Base-by-base conservation (phyloP, 176 grass and related monocot species). In the Dendrocalamus sinicus region DNA sequence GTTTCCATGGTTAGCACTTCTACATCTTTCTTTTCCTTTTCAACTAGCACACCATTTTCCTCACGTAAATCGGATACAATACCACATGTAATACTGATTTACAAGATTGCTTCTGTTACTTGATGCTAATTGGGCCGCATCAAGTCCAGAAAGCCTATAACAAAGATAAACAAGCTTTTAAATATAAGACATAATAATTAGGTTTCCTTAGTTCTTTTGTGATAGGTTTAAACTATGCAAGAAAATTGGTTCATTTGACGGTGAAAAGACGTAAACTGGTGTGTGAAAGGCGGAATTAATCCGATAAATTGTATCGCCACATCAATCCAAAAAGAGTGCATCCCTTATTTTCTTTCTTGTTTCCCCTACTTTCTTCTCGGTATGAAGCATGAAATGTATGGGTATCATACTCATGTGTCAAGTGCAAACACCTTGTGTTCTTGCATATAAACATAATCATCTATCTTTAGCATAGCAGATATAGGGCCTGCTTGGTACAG, bases 381-480 rank as follows among this genome's bases (percentile, higher is more conserved):
- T 46, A 17, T 73, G 6, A 73, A 73, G 58, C 22, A 61, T 51
- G 4, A 73, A n/a, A n/a, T n/a, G n/a, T n/a, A n/a, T n/a, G 23
- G 6, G 48, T 73, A 28, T 23, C 22, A 73, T 12, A 1, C 9
- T 48, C 44, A 62, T 24, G 22, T 12, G 22, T 23, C 12, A 62
- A 26, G 44, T 50, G 46, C 23, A 50, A 51, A 48, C 14, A 30
- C 62, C 13, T 52, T 52, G 26, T 1, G 3, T 52, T 51, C n/a
- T 32, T 73, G 46, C 23, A 52, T 30, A 52, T 30, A 52, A 73
- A 73, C 71, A 52, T 30, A 73, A 73, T 3, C 71, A 73, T 30
- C 24, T 28, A 9, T 10, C 28, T 73, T 51, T 73, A 15, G 26
- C 23, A 73, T 15, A 46, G 1, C 54, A 23, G 1, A 45, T 52